Evolutionary conservation across 306 rosid species (phyloP).

Genomic region (Albizia julibrissin): DNA sequence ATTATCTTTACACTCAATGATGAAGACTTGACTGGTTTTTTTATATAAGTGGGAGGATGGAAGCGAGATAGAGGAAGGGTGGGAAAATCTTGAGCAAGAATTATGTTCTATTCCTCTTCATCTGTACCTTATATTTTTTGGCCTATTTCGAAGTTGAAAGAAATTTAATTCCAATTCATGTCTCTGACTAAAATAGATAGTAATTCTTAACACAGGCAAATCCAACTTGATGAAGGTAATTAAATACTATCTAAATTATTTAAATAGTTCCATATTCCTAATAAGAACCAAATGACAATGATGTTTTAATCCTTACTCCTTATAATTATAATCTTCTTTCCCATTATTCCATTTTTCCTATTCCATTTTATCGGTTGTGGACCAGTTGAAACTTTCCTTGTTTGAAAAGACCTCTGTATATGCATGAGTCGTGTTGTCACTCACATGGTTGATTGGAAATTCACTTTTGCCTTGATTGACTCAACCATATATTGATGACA

Average conservation of each 20-base stretch:
- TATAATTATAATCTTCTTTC: background rate
- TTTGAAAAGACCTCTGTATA: slow-evolving; percentile 9
- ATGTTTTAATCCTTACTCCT: background rate
- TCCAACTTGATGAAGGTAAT: background rate
- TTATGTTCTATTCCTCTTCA: background rate
- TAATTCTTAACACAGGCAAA: background rate
- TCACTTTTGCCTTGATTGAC: slow-evolving; percentile 27
- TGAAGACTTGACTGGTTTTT: slow-evolving; percentile 12
- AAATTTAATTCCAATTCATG: background rate
- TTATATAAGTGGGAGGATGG: background rate
- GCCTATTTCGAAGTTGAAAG: background rate
- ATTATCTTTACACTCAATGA: slow-evolving; percentile 2
- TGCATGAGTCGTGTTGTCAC: background rate
- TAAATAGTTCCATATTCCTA: background rate
- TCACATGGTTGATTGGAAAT: slow-evolving; percentile 7
- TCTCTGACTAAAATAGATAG: background rate
- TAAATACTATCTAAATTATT: background rate
- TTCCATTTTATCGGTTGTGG: background rate
- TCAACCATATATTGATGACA: slow-evolving; percentile 39
- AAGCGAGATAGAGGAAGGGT: background rate
- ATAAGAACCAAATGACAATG: background rate
- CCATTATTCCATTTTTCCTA: background rate
- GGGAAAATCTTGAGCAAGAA: background rate
- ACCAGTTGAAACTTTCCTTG: background rate
- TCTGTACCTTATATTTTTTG: background rate